A percentile compares a stretch with the other conserved stretches of the same genome.
These are phyloP conservation scores for Naematelia aurantialba DNA, from an alignment of 768 basidiomycete genomes.

Conservation along the genomic window DNA sequence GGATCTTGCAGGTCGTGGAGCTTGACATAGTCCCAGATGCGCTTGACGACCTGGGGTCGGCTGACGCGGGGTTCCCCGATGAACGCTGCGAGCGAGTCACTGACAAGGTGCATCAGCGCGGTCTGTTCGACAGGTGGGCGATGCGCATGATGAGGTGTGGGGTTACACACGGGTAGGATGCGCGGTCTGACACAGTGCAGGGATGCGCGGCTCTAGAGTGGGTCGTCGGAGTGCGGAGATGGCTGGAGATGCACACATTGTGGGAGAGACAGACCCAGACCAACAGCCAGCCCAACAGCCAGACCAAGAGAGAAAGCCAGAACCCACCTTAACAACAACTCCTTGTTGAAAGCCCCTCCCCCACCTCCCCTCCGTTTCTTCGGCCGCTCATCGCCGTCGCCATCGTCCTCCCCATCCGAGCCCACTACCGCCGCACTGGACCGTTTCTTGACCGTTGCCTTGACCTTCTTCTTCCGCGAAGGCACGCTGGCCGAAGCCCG, in stretches of 20 bases:
- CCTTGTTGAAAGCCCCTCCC: conserved; percentile 51
- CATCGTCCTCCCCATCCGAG: conserved; percentile 28
- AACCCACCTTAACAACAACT: conserved; percentile 54
- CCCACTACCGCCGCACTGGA: conserved; percentile 42
- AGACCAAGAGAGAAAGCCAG: too few relatives aligned
- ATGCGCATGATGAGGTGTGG: too few relatives aligned
- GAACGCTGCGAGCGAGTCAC: conserved; percentile 69
- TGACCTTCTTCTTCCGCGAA: conserved; percentile 20
- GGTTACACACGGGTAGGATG: too few relatives aligned
- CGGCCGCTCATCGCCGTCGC: conserved; percentile 37
- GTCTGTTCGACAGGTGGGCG: too few relatives aligned
- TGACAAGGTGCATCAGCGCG: conserved; percentile 45
- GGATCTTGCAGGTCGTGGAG: conserved; percentile 78
- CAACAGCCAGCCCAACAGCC: too few relatives aligned
- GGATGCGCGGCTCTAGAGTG: too few relatives aligned
- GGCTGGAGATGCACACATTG: too few relatives aligned
- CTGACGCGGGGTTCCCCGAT: conserved; percentile 67
- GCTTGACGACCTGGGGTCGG: conserved; percentile 85
- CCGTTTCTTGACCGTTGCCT: conserved; percentile 44
- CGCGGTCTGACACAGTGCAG: too few relatives aligned
- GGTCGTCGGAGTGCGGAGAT: too few relatives aligned
- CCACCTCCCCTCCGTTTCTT: conserved; percentile 56
- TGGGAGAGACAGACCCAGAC: too few relatives aligned
- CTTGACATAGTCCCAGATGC: conserved; percentile 86
- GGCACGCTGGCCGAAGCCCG: conserved; percentile 38